Evolutionary conservation across 2,329 filamentous ascomycete genomes (phyloP), one percentile per base, ranked within the genome.

Genomic region (Metarhizium anisopliae): DNA sequence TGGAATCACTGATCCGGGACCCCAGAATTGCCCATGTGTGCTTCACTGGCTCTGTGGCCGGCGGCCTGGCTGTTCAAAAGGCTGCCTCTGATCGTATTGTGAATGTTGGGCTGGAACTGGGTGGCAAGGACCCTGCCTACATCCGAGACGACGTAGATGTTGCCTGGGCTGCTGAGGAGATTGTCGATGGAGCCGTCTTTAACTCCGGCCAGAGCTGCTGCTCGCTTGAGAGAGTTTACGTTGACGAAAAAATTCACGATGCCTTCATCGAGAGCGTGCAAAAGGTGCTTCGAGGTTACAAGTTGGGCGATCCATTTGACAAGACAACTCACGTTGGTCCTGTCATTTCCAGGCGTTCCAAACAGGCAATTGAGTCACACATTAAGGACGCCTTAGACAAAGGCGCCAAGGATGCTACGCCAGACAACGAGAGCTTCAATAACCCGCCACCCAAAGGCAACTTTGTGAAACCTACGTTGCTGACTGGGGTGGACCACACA

Each of bases 121-220:
- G 93, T 61, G 93, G 93, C 61, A 97, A 97, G 68, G 93, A 97
- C 68, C 90, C 93, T 4, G 93, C 93, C 29, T 97, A 96, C 66
- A 80, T 97, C 55, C 80, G 93, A 58, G 77, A 77, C 6, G 93
- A 97, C 65, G 90, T 96, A 1, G 91, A 97, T 68, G 72, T 95
- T 51, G 83, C 84, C 51, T 96, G 92, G 93, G 92, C 87, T 0
- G 93, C 93, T 0, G 91, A 89, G 62, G 91, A 96, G 72, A 94
- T 97, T 64, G 90, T 97, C 14, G 93, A 97, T 64, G 93, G 93
- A 20, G 86, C 91, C n/a, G 78, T 97, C 56, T 97, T 97, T 79
- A 97, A 97, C 75, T 96, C 92, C 53, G 93, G 93, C n/a, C 93
- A 97, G 76, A 95, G 90, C 69, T 97, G 93, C 77, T 97, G 93